phyloP scores from a whole-genome alignment of 1,284 basidiomycete genomes.

The Entoloma clypeatum region DNA sequence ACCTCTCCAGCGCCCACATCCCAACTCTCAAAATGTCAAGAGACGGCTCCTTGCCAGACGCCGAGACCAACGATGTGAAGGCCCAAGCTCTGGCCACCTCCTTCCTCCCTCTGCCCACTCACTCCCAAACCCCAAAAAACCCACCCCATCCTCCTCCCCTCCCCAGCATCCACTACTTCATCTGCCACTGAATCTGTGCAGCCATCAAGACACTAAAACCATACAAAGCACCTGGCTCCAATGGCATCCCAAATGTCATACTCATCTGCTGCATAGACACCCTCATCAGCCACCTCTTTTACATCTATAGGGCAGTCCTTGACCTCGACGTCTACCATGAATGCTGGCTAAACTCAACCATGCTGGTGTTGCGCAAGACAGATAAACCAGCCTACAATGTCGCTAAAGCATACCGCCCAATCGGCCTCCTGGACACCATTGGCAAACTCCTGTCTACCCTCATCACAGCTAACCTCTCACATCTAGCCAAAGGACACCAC shows the following conservation, averaged over 20 bases:
- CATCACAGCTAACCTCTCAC: slow-evolving; percentile 24
- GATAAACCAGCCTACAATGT: slow-evolving; percentile 26
- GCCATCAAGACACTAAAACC: slow-evolving; percentile 18
- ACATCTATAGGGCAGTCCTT: slow-evolving; percentile 25
- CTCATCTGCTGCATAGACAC: slow-evolving; percentile 20
- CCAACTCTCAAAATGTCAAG: slow-evolving; percentile 5
- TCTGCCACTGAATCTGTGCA: background rate
- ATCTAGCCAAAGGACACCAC: slow-evolving; percentile 21
- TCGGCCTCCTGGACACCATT: slow-evolving; percentile 25
- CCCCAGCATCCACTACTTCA: background rate
- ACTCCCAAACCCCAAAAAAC: no score
- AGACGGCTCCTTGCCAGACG: no score
- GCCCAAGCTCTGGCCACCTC: no score
- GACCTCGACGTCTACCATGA: slow-evolving; percentile 17
- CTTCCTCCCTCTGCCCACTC: slow-evolving; percentile 7
- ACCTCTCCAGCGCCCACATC: slow-evolving; percentile 3
- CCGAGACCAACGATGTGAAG: slow-evolving; percentile 8
- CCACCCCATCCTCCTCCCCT: background rate
- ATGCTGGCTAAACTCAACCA: slow-evolving; percentile 11
- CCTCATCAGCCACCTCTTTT: slow-evolving; percentile 19
- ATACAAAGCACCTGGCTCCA: slow-evolving; percentile 30
- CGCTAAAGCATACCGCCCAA: slow-evolving; percentile 28
- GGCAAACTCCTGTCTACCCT: slow-evolving; percentile 25
- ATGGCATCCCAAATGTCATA: slow-evolving; percentile 30
- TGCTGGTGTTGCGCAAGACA: slow-evolving; percentile 26